Evolutionary conservation across 1,284 basidiomycete species (phyloP).

Genomic region (Cryptococcus sp.): DNA sequence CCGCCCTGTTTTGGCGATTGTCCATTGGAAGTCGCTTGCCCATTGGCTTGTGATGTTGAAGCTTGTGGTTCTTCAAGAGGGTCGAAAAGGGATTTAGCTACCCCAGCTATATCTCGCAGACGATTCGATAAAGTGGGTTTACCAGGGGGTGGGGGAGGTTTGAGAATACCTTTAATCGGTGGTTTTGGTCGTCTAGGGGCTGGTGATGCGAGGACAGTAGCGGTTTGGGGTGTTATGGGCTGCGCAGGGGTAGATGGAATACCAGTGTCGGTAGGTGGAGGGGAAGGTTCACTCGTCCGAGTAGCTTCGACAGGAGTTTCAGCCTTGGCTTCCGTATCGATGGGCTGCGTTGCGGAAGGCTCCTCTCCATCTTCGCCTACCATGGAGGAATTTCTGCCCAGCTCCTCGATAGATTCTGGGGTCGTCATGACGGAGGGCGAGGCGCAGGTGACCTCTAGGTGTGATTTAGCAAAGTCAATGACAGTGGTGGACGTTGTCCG

Average conservation of each 20-base stretch:
- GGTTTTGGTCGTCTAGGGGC: constrained; percentile 36
- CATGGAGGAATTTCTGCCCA: no score
- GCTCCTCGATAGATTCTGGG: no score
- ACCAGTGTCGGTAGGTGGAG: no score
- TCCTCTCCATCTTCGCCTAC: no score
- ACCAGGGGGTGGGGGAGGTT: constrained; percentile 45
- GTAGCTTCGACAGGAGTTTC: no score
- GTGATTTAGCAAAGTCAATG: no score
- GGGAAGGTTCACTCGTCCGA: no score
- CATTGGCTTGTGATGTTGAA: neutral
- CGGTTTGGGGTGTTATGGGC: neutral
- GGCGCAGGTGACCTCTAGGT: neutral
- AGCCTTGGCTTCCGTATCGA: no score
- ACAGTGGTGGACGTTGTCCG: no score
- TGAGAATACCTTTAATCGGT: constrained; percentile 46
- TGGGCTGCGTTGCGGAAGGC: no score
- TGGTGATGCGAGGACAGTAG: constrained; percentile 6
- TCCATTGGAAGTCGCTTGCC: neutral
- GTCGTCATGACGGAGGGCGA: no score
- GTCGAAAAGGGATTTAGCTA: constrained; percentile 22
- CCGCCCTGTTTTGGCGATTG: no score
- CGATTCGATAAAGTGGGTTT: constrained; percentile 44
- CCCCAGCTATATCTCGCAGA: constrained; percentile 42
- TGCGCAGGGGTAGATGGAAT: neutral
- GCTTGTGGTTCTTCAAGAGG: constrained; percentile 5